Percentiles rank a stretch among this genome's conserved stretches.
Evolutionary conservation across 2,329 filamentous ascomycete species (phyloP).

Genomic region (Paramyrothecium sp.): DNA sequence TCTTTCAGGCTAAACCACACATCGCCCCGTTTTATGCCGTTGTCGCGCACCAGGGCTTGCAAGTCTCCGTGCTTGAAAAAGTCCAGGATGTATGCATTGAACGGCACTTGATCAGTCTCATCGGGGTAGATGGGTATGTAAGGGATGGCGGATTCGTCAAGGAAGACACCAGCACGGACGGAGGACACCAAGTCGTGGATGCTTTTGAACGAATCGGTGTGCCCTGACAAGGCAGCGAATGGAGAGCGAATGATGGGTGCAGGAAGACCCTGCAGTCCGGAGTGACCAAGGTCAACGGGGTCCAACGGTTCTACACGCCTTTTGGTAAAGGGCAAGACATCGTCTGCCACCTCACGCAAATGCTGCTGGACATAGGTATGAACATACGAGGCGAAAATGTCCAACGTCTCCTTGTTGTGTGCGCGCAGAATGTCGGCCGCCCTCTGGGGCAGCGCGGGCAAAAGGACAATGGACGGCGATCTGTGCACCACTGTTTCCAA

Average conservation of each 20-base stretch:
- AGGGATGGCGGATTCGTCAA: slow-evolving; percentile 72
- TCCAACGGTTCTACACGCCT: slow-evolving; percentile 36
- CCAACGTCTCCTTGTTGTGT: slow-evolving; percentile 65
- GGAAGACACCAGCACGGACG: slow-evolving; percentile 66
- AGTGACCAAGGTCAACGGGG: slow-evolving; percentile 13
- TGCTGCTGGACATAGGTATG: slow-evolving; percentile 67
- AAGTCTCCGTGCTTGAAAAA: slow-evolving; percentile 75
- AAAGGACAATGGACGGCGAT: slow-evolving; percentile 62
- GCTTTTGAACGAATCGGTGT: slow-evolving; percentile 60
- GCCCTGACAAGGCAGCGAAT: slow-evolving; percentile 71
- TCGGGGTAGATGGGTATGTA: slow-evolving; percentile 61
- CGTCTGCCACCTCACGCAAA: slow-evolving; percentile 47
- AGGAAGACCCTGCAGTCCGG: slow-evolving; percentile 19
- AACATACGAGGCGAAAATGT: slow-evolving; percentile 68
- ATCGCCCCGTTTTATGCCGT: slow-evolving; percentile 64
- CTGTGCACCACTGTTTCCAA: slow-evolving; percentile 47
- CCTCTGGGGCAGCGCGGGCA: slow-evolving; percentile 59
- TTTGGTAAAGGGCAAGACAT: slow-evolving; percentile 57
- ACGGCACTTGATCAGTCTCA: slow-evolving; percentile 43
- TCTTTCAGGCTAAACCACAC: slow-evolving; percentile 71
- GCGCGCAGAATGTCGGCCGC: slow-evolving; percentile 54
- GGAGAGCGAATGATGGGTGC: slow-evolving; percentile 57
- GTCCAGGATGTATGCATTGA: slow-evolving; percentile 71
- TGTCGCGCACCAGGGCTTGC: slow-evolving; percentile 58
- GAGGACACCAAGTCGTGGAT: slow-evolving; percentile 68